Conservation (phyloP, 805 yeast species). For the Sporopachydermia quercuum region DNA sequence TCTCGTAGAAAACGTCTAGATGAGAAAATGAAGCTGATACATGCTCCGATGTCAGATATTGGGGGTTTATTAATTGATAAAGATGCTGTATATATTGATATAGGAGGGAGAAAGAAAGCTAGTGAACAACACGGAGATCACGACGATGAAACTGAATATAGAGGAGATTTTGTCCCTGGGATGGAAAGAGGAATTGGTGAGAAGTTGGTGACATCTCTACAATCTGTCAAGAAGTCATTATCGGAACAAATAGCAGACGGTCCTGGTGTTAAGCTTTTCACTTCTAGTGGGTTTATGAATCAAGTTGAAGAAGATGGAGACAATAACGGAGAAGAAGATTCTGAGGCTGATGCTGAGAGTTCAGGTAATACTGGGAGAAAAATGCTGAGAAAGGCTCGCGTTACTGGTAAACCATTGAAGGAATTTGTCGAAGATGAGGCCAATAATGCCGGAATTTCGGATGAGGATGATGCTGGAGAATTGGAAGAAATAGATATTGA, state of each 20-base stretch:
- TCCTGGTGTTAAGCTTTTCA: slow-evolving; percentile 64
- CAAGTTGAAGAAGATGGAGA: slow-evolving; percentile 26
- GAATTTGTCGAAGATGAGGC: slow-evolving; percentile 27
- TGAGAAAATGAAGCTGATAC: slow-evolving; percentile 83
- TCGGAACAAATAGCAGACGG: slow-evolving; percentile 42
- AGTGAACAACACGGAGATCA: slow-evolving; percentile 5
- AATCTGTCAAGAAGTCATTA: slow-evolving; percentile 47
- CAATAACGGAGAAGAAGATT: slow-evolving; percentile 21
- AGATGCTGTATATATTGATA: slow-evolving; percentile 92
- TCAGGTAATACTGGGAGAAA: slow-evolving; percentile 41
- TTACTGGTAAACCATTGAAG: slow-evolving; percentile 37
- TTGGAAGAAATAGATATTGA: slow-evolving; percentile 3
- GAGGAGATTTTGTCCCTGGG: slow-evolving; percentile 37
- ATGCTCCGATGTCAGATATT: slow-evolving; percentile 99
- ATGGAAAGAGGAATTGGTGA: slow-evolving; percentile 76
- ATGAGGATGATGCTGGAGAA: slow-evolving; percentile 10
- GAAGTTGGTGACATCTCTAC: slow-evolving; percentile 67
- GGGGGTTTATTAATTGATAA: slow-evolving; percentile 95
- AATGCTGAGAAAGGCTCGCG: slow-evolving; percentile 40
- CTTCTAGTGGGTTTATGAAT: slow-evolving; percentile 38
- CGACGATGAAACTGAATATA: slow-evolving; percentile 13
- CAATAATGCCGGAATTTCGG: slow-evolving; percentile 9
- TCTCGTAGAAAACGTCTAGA: slow-evolving; percentile 78
- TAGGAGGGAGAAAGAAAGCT: slow-evolving; percentile 28
- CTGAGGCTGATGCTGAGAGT: slow-evolving; percentile 18